Conservation (phyloP, 2,329 filamentous ascomycete genomes). For the Cytospora chrysosperma region DNA sequence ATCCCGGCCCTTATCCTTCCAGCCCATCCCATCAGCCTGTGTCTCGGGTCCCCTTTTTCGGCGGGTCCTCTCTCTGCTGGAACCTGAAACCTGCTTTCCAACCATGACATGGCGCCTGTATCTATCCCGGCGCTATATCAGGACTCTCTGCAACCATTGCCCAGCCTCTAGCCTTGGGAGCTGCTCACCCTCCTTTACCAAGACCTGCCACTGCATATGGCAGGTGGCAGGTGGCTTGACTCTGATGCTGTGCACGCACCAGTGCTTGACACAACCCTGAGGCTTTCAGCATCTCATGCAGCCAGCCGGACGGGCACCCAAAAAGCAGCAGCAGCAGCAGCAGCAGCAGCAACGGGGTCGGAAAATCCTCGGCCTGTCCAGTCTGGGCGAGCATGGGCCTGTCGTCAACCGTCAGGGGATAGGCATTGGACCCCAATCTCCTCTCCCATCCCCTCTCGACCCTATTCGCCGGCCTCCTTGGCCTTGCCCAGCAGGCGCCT, state of each 20-base stretch:
- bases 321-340: background rate
- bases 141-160: background rate
- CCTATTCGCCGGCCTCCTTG: background rate
- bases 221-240: conserved; percentile 10
- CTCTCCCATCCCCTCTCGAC: background rate
- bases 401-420: background rate
- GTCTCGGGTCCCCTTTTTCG: background rate
- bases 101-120: no score
- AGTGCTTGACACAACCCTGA: conserved; percentile 5
- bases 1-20: background rate
- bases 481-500: background rate
- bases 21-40: background rate
- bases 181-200: background rate
- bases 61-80: background rate
- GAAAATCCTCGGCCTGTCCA: background rate
- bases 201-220: conserved; percentile 7
- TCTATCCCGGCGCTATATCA: background rate
- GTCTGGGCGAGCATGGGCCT: background rate
- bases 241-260: conserved; percentile 11
- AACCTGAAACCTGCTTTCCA: no score
- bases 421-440: no score
- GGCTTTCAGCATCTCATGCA: background rate
- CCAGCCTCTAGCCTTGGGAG: background rate
- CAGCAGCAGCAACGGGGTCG: background rate
- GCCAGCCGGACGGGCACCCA: background rate